phyloP scores from a whole-genome alignment of 495 filamentous ascomycete genomes.

The Podospora fimiseda region DNA sequence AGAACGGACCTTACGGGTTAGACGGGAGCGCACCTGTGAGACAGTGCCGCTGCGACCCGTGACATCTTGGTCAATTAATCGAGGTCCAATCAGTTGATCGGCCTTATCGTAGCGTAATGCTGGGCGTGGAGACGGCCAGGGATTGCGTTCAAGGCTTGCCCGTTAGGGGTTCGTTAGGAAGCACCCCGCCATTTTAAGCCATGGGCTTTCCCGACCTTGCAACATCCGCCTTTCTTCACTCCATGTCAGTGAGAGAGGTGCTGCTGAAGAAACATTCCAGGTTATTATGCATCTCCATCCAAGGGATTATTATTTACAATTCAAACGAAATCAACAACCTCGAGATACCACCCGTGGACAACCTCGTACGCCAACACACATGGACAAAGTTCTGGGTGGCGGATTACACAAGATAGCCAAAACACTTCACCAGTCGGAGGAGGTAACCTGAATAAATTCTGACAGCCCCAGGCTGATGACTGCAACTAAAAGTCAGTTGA shows the following conservation, averaged over 20 bases:
- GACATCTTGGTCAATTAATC: constrained; percentile 18
- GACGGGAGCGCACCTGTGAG: constrained; percentile 1
- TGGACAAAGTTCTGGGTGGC: too few relatives aligned
- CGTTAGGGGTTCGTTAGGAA: constrained; percentile 3
- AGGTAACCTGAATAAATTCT: too few relatives aligned
- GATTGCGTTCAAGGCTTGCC: constrained; percentile 7
- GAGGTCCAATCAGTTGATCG: constrained; percentile 27
- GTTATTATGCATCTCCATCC: too few relatives aligned
- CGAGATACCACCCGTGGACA: background rate
- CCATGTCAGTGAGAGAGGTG: background rate
- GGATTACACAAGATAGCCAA: background rate
- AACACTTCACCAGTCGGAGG: too few relatives aligned
- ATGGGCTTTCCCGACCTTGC: too few relatives aligned
- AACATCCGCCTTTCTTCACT: background rate
- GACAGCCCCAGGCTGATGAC: background rate
- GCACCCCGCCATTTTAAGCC: constrained; percentile 4
- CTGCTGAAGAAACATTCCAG: too few relatives aligned
- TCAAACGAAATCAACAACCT: background rate
- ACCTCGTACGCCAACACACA: too few relatives aligned
- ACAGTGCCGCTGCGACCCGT: constrained; percentile 19
- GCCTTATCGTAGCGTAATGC: constrained; percentile 20
- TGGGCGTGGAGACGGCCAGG: constrained; percentile 4
- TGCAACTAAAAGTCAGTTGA: constrained; percentile 5
- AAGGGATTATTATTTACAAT: too few relatives aligned
- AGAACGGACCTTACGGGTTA: too few relatives aligned